Percentiles rank a stretch among this genome's conserved stretches.
phyloP scores from a whole-genome alignment of 208 protist species.

The Porcisia deanei region DNA sequence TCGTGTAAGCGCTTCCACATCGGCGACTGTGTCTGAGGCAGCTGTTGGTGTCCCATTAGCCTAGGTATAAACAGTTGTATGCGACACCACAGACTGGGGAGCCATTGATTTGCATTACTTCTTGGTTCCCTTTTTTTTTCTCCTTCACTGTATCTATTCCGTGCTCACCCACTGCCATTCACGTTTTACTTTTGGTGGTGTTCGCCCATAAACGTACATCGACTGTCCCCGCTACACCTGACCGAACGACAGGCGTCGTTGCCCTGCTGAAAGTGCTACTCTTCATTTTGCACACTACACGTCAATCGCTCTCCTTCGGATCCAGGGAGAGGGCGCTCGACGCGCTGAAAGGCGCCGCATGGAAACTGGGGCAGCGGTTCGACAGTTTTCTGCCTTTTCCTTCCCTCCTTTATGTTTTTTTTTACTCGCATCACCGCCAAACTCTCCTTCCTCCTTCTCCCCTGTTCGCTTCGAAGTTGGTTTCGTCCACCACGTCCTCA shows the following conservation, averaged over 20 bases:
- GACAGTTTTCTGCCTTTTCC: not conserved
- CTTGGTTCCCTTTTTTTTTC: not conserved
- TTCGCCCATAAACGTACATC: not conserved
- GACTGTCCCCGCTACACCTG: not conserved
- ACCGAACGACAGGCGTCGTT: not conserved
- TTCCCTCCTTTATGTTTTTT: not conserved
- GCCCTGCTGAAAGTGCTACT: not conserved
- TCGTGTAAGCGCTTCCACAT: constrained; percentile 9
- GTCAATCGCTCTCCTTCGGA: not conserved
- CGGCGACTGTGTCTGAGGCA: not conserved
- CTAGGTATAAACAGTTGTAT: no score
- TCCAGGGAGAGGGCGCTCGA: not conserved
- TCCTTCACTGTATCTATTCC: not conserved
- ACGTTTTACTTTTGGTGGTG: no score
- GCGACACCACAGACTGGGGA: not conserved
- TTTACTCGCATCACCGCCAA: not conserved
- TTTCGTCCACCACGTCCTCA: no score
- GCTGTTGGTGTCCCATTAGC: not conserved
- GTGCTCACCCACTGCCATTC: not conserved
- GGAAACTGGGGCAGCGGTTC: not conserved
- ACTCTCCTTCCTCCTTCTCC: not conserved
- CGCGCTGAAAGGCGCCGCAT: not conserved
- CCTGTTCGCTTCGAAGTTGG: not conserved
- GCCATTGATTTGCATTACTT: not conserved
- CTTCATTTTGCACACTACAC: not conserved